Percentiles rank a stretch among this genome's conserved stretches.
Conservation (phyloP, 2,329 filamentous ascomycete species). For the Fusarium equiseti region DNA sequence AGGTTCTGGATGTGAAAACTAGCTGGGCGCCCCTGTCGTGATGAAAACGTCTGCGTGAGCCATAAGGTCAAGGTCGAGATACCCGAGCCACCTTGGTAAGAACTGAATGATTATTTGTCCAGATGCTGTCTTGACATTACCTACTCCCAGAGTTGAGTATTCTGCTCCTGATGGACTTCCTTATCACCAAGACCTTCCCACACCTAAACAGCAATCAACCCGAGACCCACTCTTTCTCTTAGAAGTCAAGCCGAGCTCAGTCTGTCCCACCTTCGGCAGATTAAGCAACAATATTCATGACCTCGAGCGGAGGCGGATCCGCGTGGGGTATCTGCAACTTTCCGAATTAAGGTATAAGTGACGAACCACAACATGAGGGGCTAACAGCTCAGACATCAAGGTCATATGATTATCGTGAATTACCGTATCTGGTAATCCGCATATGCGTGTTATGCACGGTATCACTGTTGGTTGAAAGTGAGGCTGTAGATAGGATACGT, state of each 20-base stretch:
- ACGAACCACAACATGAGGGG: conserved; percentile 18
- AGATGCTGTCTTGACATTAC: no score
- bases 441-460: not conserved
- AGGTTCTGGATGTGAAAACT: no score
- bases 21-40: no score
- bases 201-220: not conserved
- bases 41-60: no score
- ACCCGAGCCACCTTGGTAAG: no score
- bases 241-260: not conserved
- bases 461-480: not conserved
- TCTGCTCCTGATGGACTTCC: no score
- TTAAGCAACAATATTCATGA: conserved; percentile 1
- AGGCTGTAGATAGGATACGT: not conserved
- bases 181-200: no score
- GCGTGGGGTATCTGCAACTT: conserved; percentile 20
- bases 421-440: not conserved
- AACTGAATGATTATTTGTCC: no score
- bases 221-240: rapidly evolving
- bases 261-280: not conserved
- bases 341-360: not conserved
- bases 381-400: conserved; percentile 15
- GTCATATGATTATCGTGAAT: conserved; percentile 25
- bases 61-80: no score
- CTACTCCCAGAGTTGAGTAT: no score
- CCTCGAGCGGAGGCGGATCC: conserved; percentile 1